These are phyloP conservation scores for Sclerotinia sclerotiorum DNA, from an alignment of 2,329 filamentous ascomycete species.

Conservation along the genomic window DNA sequence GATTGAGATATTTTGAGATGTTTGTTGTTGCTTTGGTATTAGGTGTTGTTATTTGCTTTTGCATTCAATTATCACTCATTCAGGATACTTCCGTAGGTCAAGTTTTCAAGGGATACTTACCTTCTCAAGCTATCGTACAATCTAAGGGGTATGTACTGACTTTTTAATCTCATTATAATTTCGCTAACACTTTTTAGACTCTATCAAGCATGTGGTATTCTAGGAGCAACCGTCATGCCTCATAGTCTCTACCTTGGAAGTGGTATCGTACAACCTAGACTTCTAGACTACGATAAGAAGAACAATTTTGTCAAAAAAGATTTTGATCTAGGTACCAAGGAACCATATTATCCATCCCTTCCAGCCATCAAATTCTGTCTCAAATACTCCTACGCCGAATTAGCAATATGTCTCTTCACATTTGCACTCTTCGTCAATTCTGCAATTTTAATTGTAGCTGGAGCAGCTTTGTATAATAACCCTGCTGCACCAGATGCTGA, in stretches of 20 bases:
- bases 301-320: constrained; percentile 47
- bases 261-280: constrained; percentile 66
- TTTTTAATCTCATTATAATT: neutral
- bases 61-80: constrained; percentile 66
- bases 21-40: constrained; percentile 64
- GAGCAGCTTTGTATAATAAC: constrained; percentile 68
- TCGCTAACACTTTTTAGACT: constrained; percentile 43
- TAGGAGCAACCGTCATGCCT: constrained; percentile 75
- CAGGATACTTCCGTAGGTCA: constrained; percentile 54
- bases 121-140: constrained; percentile 58
- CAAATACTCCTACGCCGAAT: constrained; percentile 70
- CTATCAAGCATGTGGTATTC: constrained; percentile 73
- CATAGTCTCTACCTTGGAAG: constrained; percentile 68
- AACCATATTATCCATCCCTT: constrained; percentile 68
- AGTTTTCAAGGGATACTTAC: constrained; percentile 65
- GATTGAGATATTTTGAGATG: constrained; percentile 61
- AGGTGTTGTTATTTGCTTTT: constrained; percentile 70
- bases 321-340: constrained; percentile 44
- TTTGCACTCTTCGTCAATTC: constrained; percentile 85
- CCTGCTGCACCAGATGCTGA: constrained; percentile 63
- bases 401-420: constrained; percentile 72
- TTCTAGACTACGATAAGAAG: constrained; percentile 61
- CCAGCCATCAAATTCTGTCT: constrained; percentile 72
- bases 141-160: constrained; percentile 48
- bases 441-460: constrained; percentile 78